Conservation (phyloP, 78 protist genomes). For the Polysphondylium violaceum region DNA sequence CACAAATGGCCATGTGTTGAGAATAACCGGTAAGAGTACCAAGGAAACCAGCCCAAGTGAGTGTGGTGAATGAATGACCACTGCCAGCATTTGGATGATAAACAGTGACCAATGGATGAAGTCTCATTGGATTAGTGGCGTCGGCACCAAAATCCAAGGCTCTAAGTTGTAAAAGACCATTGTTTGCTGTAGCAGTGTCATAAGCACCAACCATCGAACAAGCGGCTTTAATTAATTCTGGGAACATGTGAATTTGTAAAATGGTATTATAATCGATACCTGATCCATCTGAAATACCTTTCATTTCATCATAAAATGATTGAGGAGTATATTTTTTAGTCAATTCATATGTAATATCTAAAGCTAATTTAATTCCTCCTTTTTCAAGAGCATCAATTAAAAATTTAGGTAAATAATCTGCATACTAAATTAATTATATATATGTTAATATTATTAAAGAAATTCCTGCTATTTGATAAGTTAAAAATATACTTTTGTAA, state of each 20-base stretch:
- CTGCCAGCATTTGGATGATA: constrained; percentile 80
- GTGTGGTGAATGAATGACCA: constrained; percentile 53
- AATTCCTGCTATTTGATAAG: background rate
- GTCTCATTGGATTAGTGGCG: constrained; percentile 53
- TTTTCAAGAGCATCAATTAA: constrained; percentile 55
- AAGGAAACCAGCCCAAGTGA: constrained; percentile 83
- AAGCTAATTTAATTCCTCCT: constrained; percentile 63
- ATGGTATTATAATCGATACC: constrained; percentile 68
- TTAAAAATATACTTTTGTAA: constrained; percentile 8
- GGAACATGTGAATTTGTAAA: constrained; percentile 80
- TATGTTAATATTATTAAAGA: background rate
- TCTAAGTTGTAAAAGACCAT: constrained; percentile 76
- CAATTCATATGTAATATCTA: constrained; percentile 72
- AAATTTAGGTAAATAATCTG: constrained; percentile 39
- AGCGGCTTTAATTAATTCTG: constrained; percentile 86
- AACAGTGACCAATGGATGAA: constrained; percentile 71
- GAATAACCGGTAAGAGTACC: constrained; percentile 81
- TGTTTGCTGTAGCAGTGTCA: constrained; percentile 49
- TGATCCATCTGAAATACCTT: constrained; percentile 78
- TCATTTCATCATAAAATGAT: constrained; percentile 80
- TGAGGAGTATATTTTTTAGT: constrained; percentile 68
- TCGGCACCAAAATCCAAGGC: constrained; percentile 84
- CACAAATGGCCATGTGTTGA: constrained; percentile 58
- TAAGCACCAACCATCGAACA: constrained; percentile 87
- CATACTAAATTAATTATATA: background rate